These are phyloP conservation scores for Meyerozyma athensensis DNA, from an alignment of 1,139 yeast species.

Conservation along the genomic window DNA sequence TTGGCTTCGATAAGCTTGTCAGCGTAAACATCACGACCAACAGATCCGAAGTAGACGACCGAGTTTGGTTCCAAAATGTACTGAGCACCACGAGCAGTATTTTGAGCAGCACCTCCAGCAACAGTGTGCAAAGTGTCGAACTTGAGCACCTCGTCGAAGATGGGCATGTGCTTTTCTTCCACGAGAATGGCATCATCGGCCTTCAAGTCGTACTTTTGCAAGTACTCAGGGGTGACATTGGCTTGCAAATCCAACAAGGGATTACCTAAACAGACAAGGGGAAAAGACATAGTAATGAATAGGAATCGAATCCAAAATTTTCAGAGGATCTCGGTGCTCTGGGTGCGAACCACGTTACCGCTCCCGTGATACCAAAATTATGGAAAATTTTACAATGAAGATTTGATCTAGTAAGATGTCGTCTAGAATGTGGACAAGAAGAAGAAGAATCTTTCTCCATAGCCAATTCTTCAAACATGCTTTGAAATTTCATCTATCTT, in stretches of 20 bases:
- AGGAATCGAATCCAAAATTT: neutral
- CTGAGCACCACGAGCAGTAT: constrained; percentile 98
- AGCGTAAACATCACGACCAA: constrained; percentile 87
- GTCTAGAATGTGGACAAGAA: too few species aligned
- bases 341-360: neutral
- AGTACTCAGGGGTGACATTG: constrained; percentile 62
- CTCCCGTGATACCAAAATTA: too few species aligned
- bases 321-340: constrained; percentile 1
- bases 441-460: too few species aligned
- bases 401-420: too few species aligned
- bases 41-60: constrained; percentile 94
- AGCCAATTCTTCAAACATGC: too few species aligned
- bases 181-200: constrained; percentile 93
- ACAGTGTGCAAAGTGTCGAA: constrained; percentile 61
- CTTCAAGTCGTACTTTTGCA: constrained; percentile 77
- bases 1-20: constrained; percentile 81
- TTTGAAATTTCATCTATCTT: too few species aligned
- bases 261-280: constrained; percentile 67
- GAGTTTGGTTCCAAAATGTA: constrained; percentile 77
- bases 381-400: too few species aligned
- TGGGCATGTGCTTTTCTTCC: constrained; percentile 83
- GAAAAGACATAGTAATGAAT: constrained; percentile 38
- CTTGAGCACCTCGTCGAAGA: constrained; percentile 71
- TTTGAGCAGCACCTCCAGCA: constrained; percentile 99
- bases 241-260: constrained; percentile 89